These are phyloP conservation scores for Yarrowia porcina DNA, from an alignment of 805 yeast species.

Conservation along the genomic window DNA sequence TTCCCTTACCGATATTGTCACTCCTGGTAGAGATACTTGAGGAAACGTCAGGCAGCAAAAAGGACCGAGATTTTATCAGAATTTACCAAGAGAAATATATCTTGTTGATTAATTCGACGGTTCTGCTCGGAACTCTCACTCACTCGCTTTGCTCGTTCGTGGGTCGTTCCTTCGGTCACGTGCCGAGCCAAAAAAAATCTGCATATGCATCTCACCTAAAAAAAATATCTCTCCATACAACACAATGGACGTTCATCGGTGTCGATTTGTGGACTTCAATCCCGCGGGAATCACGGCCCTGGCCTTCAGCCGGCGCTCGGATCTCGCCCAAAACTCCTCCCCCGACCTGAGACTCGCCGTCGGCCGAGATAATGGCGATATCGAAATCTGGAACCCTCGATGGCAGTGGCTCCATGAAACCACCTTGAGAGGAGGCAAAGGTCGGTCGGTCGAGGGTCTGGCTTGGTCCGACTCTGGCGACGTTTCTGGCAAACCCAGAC, in stretches of 20 bases:
- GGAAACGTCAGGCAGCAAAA: too few relatives aligned
- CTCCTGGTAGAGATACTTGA: too few relatives aligned
- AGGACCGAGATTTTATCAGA: too few relatives aligned
- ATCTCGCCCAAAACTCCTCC: constrained; percentile 37
- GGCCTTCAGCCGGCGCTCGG: constrained; percentile 59
- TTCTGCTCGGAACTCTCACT: too few relatives aligned
- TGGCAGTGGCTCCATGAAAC: constrained; percentile 72
- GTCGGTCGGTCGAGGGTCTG: constrained; percentile 83
- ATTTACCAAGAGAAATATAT: too few relatives aligned
- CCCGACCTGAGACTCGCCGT: constrained; percentile 68
- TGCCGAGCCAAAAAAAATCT: not conserved
- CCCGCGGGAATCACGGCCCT: constrained; percentile 81
- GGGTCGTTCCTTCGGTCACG: too few relatives aligned
- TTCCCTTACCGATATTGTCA: too few relatives aligned
- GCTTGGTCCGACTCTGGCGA: constrained; percentile 65
- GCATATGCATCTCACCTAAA: too few relatives aligned
- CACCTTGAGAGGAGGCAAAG: constrained; percentile 71
- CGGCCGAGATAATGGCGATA: constrained; percentile 90
- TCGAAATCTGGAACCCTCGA: constrained; percentile 84
- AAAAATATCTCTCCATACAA: too few relatives aligned
- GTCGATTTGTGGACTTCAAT: constrained; percentile 84
- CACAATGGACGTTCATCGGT: constrained; percentile 76
- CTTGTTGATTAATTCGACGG: too few relatives aligned
- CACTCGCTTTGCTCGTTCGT: too few relatives aligned
- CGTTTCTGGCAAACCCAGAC: constrained; percentile 48